Percentiles rank a stretch among this genome's conserved stretches.
Conservation (phyloP, 139 green algal species). For the Picochlorum sp. region DNA sequence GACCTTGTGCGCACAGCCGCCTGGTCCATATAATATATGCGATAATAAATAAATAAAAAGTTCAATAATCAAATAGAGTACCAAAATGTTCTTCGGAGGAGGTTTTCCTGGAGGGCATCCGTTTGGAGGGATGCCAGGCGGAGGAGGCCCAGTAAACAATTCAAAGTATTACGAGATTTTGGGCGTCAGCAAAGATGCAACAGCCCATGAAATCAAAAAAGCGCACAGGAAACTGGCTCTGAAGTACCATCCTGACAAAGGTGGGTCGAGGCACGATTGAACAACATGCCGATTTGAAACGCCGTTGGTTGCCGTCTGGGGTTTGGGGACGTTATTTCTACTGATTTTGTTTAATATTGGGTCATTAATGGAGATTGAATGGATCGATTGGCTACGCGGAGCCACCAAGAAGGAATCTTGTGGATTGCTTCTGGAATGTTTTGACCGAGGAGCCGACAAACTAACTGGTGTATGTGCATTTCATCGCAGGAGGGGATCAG, state of each 20-base stretch:
- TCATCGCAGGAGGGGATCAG: slow-evolving; percentile 65
- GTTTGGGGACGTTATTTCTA: no score
- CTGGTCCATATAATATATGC: slow-evolving; percentile 3
- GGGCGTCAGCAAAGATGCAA: slow-evolving; percentile 68
- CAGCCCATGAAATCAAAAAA: slow-evolving; percentile 75
- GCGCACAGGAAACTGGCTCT: slow-evolving; percentile 78
- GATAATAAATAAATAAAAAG: neutral
- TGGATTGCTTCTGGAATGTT: neutral
- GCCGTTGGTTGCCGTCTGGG: no score
- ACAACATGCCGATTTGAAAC: slow-evolving; percentile 2
- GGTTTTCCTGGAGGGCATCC: slow-evolving; percentile 17
- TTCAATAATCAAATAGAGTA: slow-evolving; percentile 2
- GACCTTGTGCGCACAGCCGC: neutral
- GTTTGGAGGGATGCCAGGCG: slow-evolving; percentile 30
- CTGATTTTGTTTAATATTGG: no score
- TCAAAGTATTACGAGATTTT: slow-evolving; percentile 87
- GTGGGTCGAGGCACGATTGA: neutral
- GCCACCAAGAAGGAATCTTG: neutral
- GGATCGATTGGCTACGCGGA: no score
- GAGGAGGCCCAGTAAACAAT: slow-evolving; percentile 29
- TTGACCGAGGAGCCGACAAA: no score
- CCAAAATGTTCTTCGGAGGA: slow-evolving; percentile 36
- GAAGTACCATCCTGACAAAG: slow-evolving; percentile 83
- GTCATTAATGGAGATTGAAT: no score
- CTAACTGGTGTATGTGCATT: no score